phyloP scores from a whole-genome alignment of 495 filamentous ascomycete genomes.

The Lophiostoma macrostomum region DNA sequence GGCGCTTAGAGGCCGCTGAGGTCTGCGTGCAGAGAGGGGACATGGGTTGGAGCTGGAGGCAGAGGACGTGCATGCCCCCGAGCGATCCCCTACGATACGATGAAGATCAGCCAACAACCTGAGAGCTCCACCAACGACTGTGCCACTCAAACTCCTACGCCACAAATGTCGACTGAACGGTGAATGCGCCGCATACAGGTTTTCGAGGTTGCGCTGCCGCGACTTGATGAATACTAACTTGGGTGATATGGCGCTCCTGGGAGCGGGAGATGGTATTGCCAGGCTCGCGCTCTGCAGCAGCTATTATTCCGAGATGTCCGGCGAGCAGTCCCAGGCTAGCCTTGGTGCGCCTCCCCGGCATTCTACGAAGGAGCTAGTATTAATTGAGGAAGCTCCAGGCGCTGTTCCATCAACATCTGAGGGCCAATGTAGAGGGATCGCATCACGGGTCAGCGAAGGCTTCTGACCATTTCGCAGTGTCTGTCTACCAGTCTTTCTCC shows the following conservation, averaged over 20 bases:
- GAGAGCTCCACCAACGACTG: conserved; percentile 13
- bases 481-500: too few species aligned
- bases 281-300: conserved; percentile 20
- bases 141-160: conserved; percentile 29
- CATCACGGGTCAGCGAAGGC: too few species aligned
- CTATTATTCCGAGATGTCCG: conserved; percentile 20
- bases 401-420: too few species aligned
- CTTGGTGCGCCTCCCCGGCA: conserved; percentile 19
- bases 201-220: background rate
- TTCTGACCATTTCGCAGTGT: too few species aligned
- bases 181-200: conserved; percentile 12
- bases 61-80: conserved; percentile 24
- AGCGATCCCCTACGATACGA: conserved; percentile 30
- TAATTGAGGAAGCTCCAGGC: too few species aligned
- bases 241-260: conserved; percentile 23
- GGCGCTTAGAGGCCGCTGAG: conserved; percentile 28
- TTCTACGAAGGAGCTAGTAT: too few species aligned
- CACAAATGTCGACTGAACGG: conserved; percentile 18
- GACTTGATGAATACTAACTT: conserved; percentile 30
- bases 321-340: conserved; percentile 24
- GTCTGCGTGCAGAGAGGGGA: conserved; percentile 3
- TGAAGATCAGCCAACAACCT: conserved; percentile 21
- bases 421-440: too few species aligned
- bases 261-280: conserved; percentile 17
- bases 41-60: conserved; percentile 22